Base-by-base conservation (phyloP, 495 filamentous ascomycete species). In the Tuber umbilicatum region DNA sequence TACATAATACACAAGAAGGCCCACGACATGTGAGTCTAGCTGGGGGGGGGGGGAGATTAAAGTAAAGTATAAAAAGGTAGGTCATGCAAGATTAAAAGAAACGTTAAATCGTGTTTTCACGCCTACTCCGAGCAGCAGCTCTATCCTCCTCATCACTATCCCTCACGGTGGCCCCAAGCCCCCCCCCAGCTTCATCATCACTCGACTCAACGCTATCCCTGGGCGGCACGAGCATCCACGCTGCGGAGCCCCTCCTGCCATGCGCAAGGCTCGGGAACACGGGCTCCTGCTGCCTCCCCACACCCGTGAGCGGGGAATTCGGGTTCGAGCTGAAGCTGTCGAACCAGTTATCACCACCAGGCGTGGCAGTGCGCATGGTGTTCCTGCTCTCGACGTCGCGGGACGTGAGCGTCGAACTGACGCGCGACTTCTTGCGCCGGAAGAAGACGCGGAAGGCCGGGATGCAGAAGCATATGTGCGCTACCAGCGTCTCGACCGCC, bases 391-490 rank as follows among this genome's bases (percentile, higher is more conserved):
- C 76, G 21, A 72, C 37, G 45, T 73, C 72, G 35, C 77, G 69
- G 50, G 55, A 45, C 16, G 67, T 37, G 37, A 72, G 60, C 31
- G 68, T 70, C 10, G 60, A 31, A 19, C 69, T 70, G 23, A 27
- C 69, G 9, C 75, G 77, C 38, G 69, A 45, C 69, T 78, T 78
- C 55, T 72, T 79, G 55, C 55, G 55, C 12, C 77, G 72, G 21
- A 79, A 45, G 40, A 79, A 68, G 19, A 78, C 72, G 2, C 77
- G 77, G 77, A 79, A 78, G 31, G 77, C 77, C 37, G 77, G 77
- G 39, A 79, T 79, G 55, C 77, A 79, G 60, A 74, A 78, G 55
- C 77, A 79, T 39, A 79, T 38, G 39, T 79, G 77, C 0, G 72
- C 77, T 16, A 72, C 69, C 9, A 79, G 69, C 2, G 78, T 69